Evolutionary conservation across 176 grass and related monocot species (phyloP), one percentile per base, ranked within the genome.

Genomic region (Aechmea fasciata): DNA sequence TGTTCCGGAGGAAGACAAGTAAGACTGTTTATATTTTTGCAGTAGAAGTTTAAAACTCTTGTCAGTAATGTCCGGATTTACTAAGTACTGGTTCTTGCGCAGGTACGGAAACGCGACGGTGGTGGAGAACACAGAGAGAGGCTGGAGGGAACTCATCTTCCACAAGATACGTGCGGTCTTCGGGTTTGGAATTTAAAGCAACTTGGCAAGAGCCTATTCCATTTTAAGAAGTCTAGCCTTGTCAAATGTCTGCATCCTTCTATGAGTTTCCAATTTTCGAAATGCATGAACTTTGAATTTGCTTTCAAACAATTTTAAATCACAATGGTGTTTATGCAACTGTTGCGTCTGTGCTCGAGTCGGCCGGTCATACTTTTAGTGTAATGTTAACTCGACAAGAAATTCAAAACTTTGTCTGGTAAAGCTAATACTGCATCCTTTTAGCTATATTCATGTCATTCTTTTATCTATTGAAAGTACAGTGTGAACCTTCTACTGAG

Each of bases 1-100:
- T 78, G 82, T 93, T n/a, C 94, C 94, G 48, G 87, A 84, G 71
- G 94, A 99, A 83, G 94, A 99, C 73, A 99, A 83, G 94, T 90
- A 85, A 70, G 73, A 57, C 29, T 9, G 49, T 47, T 57, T 67
- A 41, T 54, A 61, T 13, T 54, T 64, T 28, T 47, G 50, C 13
- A 63, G 1, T 71, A 64, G 13, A 69, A 61, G 57, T 4, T 66
- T 11, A 65, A 1, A 26, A 15, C 20, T 50, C 15, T 11, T 18
- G 8, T n/a, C 28, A 1, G 14, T 57, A 6, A n/a, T 68, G 26
- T 55, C 64, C 7, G n/a, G 47, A 15, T 33, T 49, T 66, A 5
- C 55, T 61, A 18, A 61, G 52, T 65, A 7, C 3, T 52, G 52
- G 12, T 57, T 17, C 11, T 11, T 64, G 69, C 53, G 17, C 20